A percentile compares a stretch with the other conserved stretches of the same genome.
These are phyloP conservation scores for Tritrichomonas foetus DNA, from an alignment of 208 protist genomes.

Conservation along the genomic window DNA sequence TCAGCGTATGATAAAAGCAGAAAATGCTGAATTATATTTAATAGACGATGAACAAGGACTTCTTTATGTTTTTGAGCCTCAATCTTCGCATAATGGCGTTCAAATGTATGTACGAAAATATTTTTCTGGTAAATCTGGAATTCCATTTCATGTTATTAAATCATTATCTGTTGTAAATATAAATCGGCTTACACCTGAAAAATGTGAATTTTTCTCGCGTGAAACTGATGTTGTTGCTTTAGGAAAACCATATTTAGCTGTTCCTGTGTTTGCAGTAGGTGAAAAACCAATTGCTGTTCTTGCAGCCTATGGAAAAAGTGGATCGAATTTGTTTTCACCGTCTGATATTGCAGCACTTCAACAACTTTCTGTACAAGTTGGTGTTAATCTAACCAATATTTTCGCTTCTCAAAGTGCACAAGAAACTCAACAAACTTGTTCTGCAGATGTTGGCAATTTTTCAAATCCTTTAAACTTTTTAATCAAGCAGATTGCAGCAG, in stretches of 20 bases:
- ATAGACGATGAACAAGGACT: background rate
- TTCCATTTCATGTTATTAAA: slow-evolving; percentile 13
- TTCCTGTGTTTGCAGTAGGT: background rate
- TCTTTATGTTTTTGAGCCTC: background rate
- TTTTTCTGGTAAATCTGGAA: background rate
- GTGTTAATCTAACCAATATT: slow-evolving; percentile 18
- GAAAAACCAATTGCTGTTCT: background rate
- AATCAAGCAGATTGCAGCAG: background rate
- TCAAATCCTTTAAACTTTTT: background rate
- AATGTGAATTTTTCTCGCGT: background rate
- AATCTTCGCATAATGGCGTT: background rate
- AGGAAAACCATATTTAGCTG: background rate
- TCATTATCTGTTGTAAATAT: background rate
- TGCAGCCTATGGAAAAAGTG: background rate
- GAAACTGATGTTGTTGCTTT: background rate
- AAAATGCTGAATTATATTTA: background rate
- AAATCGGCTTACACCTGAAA: background rate
- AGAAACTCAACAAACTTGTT: background rate
- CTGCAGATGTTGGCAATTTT: background rate
- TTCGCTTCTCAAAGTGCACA: background rate
- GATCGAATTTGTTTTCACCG: background rate
- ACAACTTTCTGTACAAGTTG: slow-evolving; percentile 7
- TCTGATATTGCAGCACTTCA: background rate
- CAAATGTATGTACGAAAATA: background rate
- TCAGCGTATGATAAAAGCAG: background rate